Evolutionary conservation across 1,284 basidiomycete species (phyloP), one percentile per base, ranked within the genome.

Genomic region (Stereum hirsutum): DNA sequence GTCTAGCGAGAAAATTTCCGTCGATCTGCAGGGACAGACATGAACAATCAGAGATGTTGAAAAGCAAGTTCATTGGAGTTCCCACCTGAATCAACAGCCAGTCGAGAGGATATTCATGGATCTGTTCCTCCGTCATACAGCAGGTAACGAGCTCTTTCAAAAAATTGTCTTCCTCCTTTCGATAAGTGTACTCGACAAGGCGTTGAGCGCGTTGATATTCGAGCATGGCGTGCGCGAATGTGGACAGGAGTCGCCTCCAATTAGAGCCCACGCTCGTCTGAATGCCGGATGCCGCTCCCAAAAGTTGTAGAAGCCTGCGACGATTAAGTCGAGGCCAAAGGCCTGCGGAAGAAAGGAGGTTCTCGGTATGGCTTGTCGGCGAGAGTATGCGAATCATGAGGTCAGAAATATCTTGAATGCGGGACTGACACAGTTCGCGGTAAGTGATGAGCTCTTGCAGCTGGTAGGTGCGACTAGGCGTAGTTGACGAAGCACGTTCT

Each of bases 1-100:
- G 49, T 5, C 74, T 64, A 15, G 62, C 54, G 3, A 61, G 43
- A 39, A 76, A 62, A 38, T 72, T 59, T 1, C 58, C 54, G 39
- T 76, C 68, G 14, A 75, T 56, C 70, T 74, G 38, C 24, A 34
- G 32, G 15, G 20, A 7, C 32, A 15, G 15, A 8, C 7, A 19
- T 7, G 8, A 34, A 34, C 28, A 30, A 30, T 30, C 10, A 30
- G 28, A 30, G 28, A n/a, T 8, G n/a, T 8, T 30, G 28, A 30
- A n/a, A n/a, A n/a, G n/a, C n/a, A n/a, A n/a, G n/a, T n/a, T n/a
- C n/a, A n/a, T n/a, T n/a, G n/a, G n/a, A n/a, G n/a, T n/a, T 30
- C 28, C n/a, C 28, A n/a, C 32, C 32, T 34, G 32, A n/a, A n/a
- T n/a, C n/a, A n/a, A n/a, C n/a, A n/a, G n/a, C n/a, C n/a, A n/a